Percentiles rank a stretch among this genome's conserved stretches.
Evolutionary conservation across 176 grass and related monocot species (phyloP).

Genomic region (Hyparrhenia diplandra): DNA sequence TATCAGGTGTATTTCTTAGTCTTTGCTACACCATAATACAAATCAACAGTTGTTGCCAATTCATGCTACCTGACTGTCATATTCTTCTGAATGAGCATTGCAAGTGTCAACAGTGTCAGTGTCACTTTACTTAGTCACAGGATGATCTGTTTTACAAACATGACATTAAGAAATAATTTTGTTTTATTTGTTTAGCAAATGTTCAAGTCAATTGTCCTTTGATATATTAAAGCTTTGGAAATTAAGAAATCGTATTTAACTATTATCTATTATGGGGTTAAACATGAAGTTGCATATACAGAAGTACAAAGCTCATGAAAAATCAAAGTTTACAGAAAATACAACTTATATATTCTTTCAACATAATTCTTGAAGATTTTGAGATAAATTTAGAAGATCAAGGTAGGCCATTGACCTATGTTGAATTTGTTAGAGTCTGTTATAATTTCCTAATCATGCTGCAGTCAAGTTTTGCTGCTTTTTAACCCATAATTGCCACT

Average conservation of each 20-base stretch:
- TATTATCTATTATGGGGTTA: background rate
- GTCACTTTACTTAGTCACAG: background rate
- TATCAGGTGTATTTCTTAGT: conserved; percentile 60
- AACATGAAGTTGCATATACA: background rate
- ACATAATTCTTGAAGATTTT: no score
- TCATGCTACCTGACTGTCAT: background rate
- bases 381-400: no score
- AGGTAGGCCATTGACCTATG: background rate
- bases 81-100: background rate
- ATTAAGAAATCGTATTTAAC: background rate
- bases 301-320: background rate
- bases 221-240: background rate
- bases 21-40: background rate
- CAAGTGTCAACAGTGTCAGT: background rate
- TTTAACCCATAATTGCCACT: background rate
- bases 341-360: no score
- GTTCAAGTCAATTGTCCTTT: background rate
- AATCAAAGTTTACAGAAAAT: no score
- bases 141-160: background rate
- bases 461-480: conserved; percentile 10
- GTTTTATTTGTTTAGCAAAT: background rate
- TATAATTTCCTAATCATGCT: background rate
- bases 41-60: background rate
- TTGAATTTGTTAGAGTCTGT: conserved; percentile 6
- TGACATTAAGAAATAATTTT: background rate